Conservation (phyloP, 1,284 basidiomycete genomes). For the Ustilago esculenta region DNA sequence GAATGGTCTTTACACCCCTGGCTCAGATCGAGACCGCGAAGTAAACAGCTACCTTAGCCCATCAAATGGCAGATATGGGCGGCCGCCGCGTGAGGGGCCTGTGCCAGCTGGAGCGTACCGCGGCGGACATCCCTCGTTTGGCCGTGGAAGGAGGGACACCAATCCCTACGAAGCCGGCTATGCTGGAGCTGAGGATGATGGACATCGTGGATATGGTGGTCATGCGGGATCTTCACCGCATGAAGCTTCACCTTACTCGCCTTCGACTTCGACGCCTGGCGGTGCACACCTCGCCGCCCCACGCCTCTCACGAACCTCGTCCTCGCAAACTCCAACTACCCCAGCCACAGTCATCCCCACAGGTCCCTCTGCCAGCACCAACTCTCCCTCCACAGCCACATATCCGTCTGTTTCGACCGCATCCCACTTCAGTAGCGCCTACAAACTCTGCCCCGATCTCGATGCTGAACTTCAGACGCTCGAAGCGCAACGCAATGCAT, state of each 20-base stretch:
- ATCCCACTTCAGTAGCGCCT: slow-evolving; percentile 14
- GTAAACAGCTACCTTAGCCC: slow-evolving; percentile 19
- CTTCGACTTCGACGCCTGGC: slow-evolving; percentile 12
- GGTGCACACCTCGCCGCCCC: slow-evolving; percentile 11
- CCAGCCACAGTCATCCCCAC: slow-evolving; percentile 11
- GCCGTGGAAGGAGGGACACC: slow-evolving; percentile 23
- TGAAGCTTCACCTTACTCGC: slow-evolving; percentile 29
- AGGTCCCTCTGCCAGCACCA: slow-evolving; percentile 2
- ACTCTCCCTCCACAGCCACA: slow-evolving; percentile 12
- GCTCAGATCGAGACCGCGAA: slow-evolving; percentile 28
- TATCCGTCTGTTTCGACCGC: neutral
- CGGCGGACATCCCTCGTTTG: slow-evolving; percentile 26
- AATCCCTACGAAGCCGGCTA: slow-evolving; percentile 22
- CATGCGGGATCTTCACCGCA: slow-evolving; percentile 28
- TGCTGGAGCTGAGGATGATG: slow-evolving; percentile 1
- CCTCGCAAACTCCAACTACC: slow-evolving; percentile 19
- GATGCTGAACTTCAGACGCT: slow-evolving; percentile 30
- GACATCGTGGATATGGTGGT: slow-evolving; percentile 5
- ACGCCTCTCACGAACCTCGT: slow-evolving; percentile 32
- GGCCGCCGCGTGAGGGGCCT: slow-evolving; percentile 11
- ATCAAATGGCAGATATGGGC: slow-evolving; percentile 11
- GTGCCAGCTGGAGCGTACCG: slow-evolving; percentile 15
- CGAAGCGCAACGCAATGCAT: slow-evolving; percentile 11
- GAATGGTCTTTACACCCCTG: slow-evolving; percentile 17
- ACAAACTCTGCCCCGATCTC: slow-evolving; percentile 26